A percentile compares a stretch with the other conserved stretches of the same genome.
Conservation (phyloP, 371 early-diverging fungal genomes). For the Dichotomocladium elegans region DNA sequence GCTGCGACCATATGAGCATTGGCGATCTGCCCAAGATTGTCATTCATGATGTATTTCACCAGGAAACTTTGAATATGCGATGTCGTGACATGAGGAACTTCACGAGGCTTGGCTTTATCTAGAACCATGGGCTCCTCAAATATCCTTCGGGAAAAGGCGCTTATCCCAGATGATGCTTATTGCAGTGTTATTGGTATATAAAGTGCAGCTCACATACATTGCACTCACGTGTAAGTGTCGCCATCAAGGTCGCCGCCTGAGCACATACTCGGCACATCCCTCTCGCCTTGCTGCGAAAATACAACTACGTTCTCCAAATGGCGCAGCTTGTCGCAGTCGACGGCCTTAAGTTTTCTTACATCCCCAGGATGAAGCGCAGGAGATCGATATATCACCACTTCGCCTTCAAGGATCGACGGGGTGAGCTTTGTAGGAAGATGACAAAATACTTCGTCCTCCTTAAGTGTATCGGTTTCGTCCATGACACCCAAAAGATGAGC, state of each 20-base stretch:
- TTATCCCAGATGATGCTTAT: constrained; percentile 63
- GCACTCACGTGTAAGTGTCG: constrained; percentile 51
- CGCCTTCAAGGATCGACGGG: constrained; percentile 35
- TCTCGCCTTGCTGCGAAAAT: constrained; percentile 63
- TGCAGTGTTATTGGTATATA: neutral
- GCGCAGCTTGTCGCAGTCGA: constrained; percentile 50
- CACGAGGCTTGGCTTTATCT: constrained; percentile 5
- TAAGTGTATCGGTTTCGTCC: constrained; percentile 68
- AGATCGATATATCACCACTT: constrained; percentile 54
- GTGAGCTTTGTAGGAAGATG: constrained; percentile 24
- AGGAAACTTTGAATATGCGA: constrained; percentile 55
- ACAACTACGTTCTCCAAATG: constrained; percentile 73
- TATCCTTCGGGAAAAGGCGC: constrained; percentile 19
- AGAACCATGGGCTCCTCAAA: constrained; percentile 26
- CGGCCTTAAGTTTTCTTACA: constrained; percentile 58
- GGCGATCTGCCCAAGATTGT: constrained; percentile 66
- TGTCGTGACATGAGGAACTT: constrained; percentile 28
- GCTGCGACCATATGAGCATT: constrained; percentile 57
- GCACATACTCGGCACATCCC: constrained; percentile 68
- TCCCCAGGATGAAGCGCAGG: constrained; percentile 81
- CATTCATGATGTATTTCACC: constrained; percentile 52
- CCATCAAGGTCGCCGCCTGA: constrained; percentile 82
- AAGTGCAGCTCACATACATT: neutral
- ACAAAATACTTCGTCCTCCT: constrained; percentile 63
- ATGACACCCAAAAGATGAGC: constrained; percentile 65